Conservation (phyloP, 192 early-diverging fungal genomes). For the Obelidium mucronatum region DNA sequence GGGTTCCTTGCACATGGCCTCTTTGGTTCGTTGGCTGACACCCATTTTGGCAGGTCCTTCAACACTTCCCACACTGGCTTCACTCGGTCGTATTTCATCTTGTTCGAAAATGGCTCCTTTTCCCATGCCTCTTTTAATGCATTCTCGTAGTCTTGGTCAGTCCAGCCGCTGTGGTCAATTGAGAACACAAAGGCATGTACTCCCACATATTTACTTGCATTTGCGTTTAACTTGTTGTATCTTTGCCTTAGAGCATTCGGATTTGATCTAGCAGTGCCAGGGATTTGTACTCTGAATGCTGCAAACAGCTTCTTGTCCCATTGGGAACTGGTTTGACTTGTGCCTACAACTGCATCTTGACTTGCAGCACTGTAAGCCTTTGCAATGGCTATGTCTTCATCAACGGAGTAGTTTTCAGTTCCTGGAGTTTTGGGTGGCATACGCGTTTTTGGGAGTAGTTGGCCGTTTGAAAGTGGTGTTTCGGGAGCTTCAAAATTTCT, state of each 20-base stretch:
- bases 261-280: too few relatives aligned
- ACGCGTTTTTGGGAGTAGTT: too few relatives aligned
- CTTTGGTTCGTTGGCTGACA: not conserved
- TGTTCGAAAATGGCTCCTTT: not conserved
- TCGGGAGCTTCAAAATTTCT: too few relatives aligned
- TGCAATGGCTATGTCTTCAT: too few relatives aligned
- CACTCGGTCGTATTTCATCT: not conserved
- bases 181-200: not conserved
- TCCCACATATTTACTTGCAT: too few relatives aligned
- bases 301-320: not conserved
- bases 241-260: too few relatives aligned
- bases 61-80: slow-evolving; percentile 6
- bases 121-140: not conserved
- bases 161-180: not conserved
- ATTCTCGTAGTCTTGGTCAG: not conserved
- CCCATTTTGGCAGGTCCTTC: slow-evolving; percentile 10
- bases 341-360: not conserved
- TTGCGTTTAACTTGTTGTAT: not conserved
- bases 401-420: too few relatives aligned
- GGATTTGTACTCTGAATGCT: not conserved
- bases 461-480: too few relatives aligned
- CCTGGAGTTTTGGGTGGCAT: too few relatives aligned
- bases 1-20: too few relatives aligned
- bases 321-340: not conserved
- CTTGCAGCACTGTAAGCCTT: too few relatives aligned